Base-by-base conservation (phyloP, 2,329 filamentous ascomycete species). In the Zymoseptoria tritici region DNA sequence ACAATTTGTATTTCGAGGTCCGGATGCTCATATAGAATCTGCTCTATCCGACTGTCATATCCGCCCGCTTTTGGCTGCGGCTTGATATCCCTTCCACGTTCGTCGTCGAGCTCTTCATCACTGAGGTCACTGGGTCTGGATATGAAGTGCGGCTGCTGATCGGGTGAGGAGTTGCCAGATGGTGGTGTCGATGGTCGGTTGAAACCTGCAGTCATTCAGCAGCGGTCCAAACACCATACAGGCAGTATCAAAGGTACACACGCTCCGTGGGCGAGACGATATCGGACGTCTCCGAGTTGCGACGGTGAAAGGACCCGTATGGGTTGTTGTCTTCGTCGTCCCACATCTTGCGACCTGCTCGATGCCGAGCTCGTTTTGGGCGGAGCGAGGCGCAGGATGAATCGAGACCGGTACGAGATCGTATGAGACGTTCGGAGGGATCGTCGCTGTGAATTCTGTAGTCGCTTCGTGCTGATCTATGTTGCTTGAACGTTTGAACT, bases 291-390 rank as follows among this genome's bases (percentile, higher is more conserved):
- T 88, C 85, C 63, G 89, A 90, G 75, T 95, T 90, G 70, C 90
- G 86, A 69, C 89, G 88, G 75, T 94, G 90, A 79, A 96, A 97
- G 75, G 90, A 93, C 70, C 91, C 92, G 72, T 97, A 97, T 4
- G 93, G 93, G 75, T 97, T 97, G 78, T 97, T 97, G 73, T 97
- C 91, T 78, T 97, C 93, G 80, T 97, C 92, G 82, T 97, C 95
- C 93, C 93, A 97, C 93, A 97, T 97, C 67, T 69, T 82, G 74
- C 52, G 13, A 46, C 16, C n/a, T 9, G 36, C 36, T 46, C 36
- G 16, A 13, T 46, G 13, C 36, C 26, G 6, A 50, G 31, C 7
- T 22, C 24, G 16, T 46, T 16, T 7, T 2, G 36, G 13, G 13
- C 13, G 36, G 36, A 16, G 13, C 16, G 16, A n/a, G 36, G 36